Base-by-base conservation (phyloP, 352 stramenopile genomes). In the Pythium brassicae region DNA sequence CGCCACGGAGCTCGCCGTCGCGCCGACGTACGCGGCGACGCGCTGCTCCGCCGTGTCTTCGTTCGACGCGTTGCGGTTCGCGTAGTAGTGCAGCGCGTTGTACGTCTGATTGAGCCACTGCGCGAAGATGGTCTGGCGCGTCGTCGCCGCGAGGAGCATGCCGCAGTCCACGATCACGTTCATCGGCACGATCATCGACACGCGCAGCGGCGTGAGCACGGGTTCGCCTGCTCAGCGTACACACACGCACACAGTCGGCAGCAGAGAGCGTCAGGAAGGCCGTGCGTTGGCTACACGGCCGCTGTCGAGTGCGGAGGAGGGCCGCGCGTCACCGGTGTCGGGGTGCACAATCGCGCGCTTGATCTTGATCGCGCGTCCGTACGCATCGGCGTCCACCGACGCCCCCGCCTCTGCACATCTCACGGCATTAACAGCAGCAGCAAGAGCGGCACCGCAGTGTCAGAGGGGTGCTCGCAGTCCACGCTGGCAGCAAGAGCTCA, bases 31-130 rank as follows among this genome's bases (percentile, higher is more conserved):
- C 22, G 83, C 83, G 0, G 69, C 66, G 4, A 83, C 29, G 4
- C 83, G 83, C 68, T 92, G 79, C 64, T 79, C 58, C 8, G 77
- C 63, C 55, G 83, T 87, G 65, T 95, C 86, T 39, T 92, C 72
- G 55, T 93, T 94, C 25, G 77, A 89, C 10, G 81, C 81, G 52
- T 95, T 95, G 55, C 83, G 86, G 59, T 95, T 95, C 55, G 86
- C 86, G 62, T 92, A 93, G 66, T 95, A 95, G 66, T 95, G 86
- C 53, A 94, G 65, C n/a, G 86, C 86, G 56, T 95, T 95, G 75
- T 95, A 95, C 42, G 83, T 92, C 64, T 95, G 86, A 60, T 95
- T 95, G 44, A 95, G 78, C 83, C 79, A 92, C 55, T 95, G 86
- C 29, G 81, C 81, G 19, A 88, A 75, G 59, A 94, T 64, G 20